Base-by-base conservation (phyloP, 2,329 filamentous ascomycete species). In the Exophiala calicioides region DNA sequence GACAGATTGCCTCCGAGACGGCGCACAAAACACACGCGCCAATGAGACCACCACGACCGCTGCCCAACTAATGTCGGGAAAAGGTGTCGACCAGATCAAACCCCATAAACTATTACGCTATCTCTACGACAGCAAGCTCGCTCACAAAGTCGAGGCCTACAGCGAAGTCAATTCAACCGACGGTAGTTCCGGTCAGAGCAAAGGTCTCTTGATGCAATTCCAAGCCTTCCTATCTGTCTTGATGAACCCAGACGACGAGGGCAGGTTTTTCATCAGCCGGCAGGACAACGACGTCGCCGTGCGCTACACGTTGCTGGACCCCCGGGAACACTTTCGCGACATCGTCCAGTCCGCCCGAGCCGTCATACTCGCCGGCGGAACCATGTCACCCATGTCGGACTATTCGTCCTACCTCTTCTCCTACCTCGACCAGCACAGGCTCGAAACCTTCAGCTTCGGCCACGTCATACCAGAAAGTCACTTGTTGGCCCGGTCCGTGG, bases 351-450 rank as follows among this genome's bases (percentile, higher is more conserved):
- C 86, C 52, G 89, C 93, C 0, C 79, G 90, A 47, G 88, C 91
- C 2, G 86, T 98, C 3, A 85, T 98, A 31, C 74, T 98, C 3
- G 93, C 90, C 0, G 93, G 93, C 47, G 93, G 93, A 16, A 98
- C 93, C 19, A 97, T 98, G 93, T 95, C 93, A 2, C 93, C 93
- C 67, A 95, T 97, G 73, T 80, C 85, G 18, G 93, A 97, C 68
- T 98, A 95, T 67, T 83, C 79, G 26, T 78, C 85, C 3, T 88
- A 96, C 59, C 75, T 98, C 0, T 93, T 98, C 53, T 87, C 91
- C 0, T 85, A 87, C 37, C 66, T 95, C 0, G 64, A 79, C 0
- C 58, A 75, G 1, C 67, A 72, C 0, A 81, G 81, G 46, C 78
- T 97, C 33, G 84, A 78, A 7, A 95, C 88, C 0, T 79, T 96